A percentile compares a stretch with the other conserved stretches of the same genome.
phyloP scores from a whole-genome alignment of 768 basidiomycete species.

The Pleurotus djamor region DNA sequence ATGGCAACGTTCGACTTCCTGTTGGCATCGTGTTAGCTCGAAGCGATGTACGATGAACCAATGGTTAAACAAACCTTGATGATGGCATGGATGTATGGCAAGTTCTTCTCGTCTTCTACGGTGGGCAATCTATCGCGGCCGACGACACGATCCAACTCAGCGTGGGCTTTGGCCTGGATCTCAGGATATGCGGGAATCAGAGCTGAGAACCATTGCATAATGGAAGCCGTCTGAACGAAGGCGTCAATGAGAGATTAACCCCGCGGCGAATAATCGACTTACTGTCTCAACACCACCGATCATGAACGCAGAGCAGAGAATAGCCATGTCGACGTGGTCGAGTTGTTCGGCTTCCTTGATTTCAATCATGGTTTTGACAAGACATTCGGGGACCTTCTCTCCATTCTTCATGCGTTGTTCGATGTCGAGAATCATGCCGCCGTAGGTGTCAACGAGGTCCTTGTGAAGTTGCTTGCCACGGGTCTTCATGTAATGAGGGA shows the following conservation, averaged over 20 bases:
- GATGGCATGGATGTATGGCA: constrained; percentile 34
- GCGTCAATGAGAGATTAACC: neutral
- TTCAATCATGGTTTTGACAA: constrained; percentile 36
- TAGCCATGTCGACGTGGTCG: constrained; percentile 35
- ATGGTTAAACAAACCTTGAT: constrained; percentile 20
- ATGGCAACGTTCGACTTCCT: constrained; percentile 34
- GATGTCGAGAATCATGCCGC: constrained; percentile 34
- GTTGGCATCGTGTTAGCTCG: constrained; percentile 9
- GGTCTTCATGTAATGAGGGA: constrained; percentile 33
- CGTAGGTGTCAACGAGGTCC: constrained; percentile 33
- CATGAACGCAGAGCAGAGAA: constrained; percentile 39
- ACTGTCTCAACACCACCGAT: constrained; percentile 46
- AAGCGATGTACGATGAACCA: neutral
- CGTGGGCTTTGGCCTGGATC: constrained; percentile 24
- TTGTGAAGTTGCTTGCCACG: constrained; percentile 37
- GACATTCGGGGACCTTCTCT: constrained; percentile 37
- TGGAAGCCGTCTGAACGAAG: constrained; percentile 25
- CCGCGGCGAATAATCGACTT: constrained; percentile 6
- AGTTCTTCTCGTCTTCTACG: constrained; percentile 24
- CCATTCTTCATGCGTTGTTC: constrained; percentile 31
- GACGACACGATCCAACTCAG: constrained; percentile 26
- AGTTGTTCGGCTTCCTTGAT: constrained; percentile 29
- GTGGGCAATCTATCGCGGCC: constrained; percentile 25
- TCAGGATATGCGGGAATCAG: constrained; percentile 28
- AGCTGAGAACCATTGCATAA: constrained; percentile 36